Evolutionary conservation across 768 basidiomycete species (phyloP).

Genomic region (Collybia sordida): DNA sequence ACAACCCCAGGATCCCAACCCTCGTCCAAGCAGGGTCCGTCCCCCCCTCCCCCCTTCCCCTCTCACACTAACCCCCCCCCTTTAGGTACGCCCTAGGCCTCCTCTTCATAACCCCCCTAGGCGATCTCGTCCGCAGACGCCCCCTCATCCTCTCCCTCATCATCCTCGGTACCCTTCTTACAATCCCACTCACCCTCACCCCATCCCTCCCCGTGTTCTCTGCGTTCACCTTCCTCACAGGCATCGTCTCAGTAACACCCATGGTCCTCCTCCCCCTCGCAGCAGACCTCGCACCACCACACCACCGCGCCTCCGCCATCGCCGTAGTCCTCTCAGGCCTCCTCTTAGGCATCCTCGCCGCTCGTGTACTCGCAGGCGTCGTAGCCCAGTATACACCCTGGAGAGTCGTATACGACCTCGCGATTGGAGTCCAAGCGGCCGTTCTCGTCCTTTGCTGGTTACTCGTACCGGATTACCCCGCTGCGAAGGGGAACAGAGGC

Average conservation of each 20-base stretch:
- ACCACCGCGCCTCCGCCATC: constrained; percentile 68
- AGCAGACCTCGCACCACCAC: constrained; percentile 75
- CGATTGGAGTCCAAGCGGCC: constrained; percentile 62
- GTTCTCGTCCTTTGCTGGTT: constrained; percentile 60
- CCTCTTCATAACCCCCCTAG: constrained; percentile 72
- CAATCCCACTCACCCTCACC: constrained; percentile 69
- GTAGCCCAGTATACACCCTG: constrained; percentile 69
- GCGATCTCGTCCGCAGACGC: constrained; percentile 78
- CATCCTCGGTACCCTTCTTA: constrained; percentile 48
- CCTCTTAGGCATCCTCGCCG: constrained; percentile 70
- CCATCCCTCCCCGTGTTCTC: constrained; percentile 57
- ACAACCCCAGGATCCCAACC: constrained; percentile 51
- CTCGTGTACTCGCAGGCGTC: constrained; percentile 70
- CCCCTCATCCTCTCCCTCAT: constrained; percentile 64
- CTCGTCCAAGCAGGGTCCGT: constrained; percentile 63
- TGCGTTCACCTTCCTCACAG: constrained; percentile 65
- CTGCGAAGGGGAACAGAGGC: constrained; percentile 49
- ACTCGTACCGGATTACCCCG: constrained; percentile 75
- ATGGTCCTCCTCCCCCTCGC: constrained; percentile 75
- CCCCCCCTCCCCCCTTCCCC: too few species aligned
- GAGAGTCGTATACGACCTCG: constrained; percentile 73
- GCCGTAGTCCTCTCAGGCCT: constrained; percentile 67
- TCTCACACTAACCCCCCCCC: background rate
- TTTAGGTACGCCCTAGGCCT: constrained; percentile 74
- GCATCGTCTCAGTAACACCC: constrained; percentile 63